Evolutionary conservation across 768 basidiomycete species (phyloP).

Genomic region (Calocera viscosa): DNA sequence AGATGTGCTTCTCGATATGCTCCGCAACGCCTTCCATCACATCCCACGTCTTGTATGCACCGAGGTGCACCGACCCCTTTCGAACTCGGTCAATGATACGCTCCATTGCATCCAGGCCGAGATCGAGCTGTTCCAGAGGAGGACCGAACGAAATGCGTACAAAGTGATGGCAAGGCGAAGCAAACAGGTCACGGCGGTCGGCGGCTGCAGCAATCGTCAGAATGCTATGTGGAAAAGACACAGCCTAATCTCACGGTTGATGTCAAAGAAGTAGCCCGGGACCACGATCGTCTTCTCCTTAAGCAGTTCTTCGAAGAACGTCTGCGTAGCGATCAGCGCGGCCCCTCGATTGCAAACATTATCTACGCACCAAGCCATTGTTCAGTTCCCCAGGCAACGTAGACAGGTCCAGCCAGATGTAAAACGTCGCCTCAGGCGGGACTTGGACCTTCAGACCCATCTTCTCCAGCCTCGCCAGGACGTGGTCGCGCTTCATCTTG

Average conservation of each 20-base stretch:
- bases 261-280: slow-evolving; percentile 78
- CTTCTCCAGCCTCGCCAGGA: slow-evolving; percentile 63
- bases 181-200: slow-evolving; percentile 75
- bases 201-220: slow-evolving; percentile 27
- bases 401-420: slow-evolving; percentile 85
- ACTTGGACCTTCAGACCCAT: slow-evolving; percentile 66
- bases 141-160: slow-evolving; percentile 81
- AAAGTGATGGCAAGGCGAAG: slow-evolving; percentile 81
- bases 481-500: slow-evolving; percentile 81
- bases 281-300: slow-evolving; percentile 86
- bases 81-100: slow-evolving; percentile 50
- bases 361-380: slow-evolving; percentile 60
- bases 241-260: slow-evolving; percentile 45
- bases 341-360: not conserved
- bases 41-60: slow-evolving; percentile 4
- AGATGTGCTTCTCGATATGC: slow-evolving; percentile 6
- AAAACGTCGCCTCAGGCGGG: slow-evolving; percentile 76
- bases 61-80: not conserved
- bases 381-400: slow-evolving; percentile 68
- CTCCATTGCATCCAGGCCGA: slow-evolving; percentile 76
- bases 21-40: not conserved
- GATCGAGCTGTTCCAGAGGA: slow-evolving; percentile 60
- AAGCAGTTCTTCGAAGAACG: slow-evolving; percentile 88
- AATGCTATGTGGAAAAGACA: slow-evolving; percentile 15
- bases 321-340: slow-evolving; percentile 23